A percentile compares a stretch with the other conserved stretches of the same genome.
Evolutionary conservation across 176 grass and related monocot genomes (phyloP).

Genomic region (Phyllostachys edulis): DNA sequence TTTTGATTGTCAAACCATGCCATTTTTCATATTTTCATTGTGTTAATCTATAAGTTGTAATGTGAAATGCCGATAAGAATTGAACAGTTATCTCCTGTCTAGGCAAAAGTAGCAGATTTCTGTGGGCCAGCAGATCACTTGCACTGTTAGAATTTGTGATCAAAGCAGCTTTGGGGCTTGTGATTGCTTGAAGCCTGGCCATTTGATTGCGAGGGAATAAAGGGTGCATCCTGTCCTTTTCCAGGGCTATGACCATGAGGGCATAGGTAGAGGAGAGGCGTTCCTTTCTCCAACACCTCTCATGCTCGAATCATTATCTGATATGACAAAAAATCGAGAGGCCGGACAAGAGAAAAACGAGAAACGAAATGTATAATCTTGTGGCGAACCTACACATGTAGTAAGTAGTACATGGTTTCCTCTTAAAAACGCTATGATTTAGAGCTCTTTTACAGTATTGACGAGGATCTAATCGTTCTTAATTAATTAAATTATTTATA

Average conservation of each 20-base stretch:
- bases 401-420: not conserved
- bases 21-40: not conserved
- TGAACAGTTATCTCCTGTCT: too few species aligned
- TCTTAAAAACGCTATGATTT: not conserved
- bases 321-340: not conserved
- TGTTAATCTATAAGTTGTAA: not conserved
- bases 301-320: conserved; percentile 12
- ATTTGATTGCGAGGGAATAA: conserved; percentile 2
- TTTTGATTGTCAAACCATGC: not conserved
- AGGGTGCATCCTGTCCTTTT: not conserved
- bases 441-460: too few species aligned
- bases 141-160: conserved; percentile 11
- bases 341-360: not conserved
- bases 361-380: not conserved
- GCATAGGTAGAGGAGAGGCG: not conserved
- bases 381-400: not conserved
- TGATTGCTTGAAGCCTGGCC: not conserved
- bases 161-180: not conserved
- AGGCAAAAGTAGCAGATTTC: not conserved
- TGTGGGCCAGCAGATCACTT: not conserved
- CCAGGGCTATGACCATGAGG: not conserved
- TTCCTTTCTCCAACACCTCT: not conserved
- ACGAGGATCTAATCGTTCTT: too few species aligned
- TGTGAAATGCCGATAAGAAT: not conserved
- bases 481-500: too few species aligned